Conservation (phyloP, 768 basidiomycete genomes). For the Amanita pallidorosea region DNA sequence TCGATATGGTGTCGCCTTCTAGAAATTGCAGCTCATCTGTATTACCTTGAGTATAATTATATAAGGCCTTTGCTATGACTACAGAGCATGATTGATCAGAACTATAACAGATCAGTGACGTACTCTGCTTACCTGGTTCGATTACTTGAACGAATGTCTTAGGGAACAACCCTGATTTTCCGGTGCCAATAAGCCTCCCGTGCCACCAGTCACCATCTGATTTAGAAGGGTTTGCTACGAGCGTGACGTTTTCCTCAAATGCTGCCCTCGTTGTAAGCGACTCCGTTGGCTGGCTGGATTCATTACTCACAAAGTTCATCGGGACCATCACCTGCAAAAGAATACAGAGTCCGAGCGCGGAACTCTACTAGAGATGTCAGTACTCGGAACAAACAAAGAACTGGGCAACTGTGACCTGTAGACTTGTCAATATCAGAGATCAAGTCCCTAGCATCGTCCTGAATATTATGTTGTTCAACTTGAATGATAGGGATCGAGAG, state of each 20-base stretch:
- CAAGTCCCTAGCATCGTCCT: slow-evolving; percentile 33
- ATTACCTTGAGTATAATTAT: slow-evolving; percentile 59
- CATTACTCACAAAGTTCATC: slow-evolving; percentile 74
- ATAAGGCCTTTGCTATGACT: slow-evolving; percentile 73
- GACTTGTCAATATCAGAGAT: slow-evolving; percentile 67
- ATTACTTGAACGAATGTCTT: slow-evolving; percentile 76
- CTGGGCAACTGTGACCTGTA: slow-evolving; percentile 31
- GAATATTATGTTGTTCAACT: slow-evolving; percentile 26
- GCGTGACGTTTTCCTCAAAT: slow-evolving; percentile 70
- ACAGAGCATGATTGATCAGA: slow-evolving; percentile 6
- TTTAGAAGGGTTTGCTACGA: slow-evolving; percentile 81
- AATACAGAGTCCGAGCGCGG: slow-evolving; percentile 71
- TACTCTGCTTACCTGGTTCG: slow-evolving; percentile 42
- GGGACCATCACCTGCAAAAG: slow-evolving; percentile 75
- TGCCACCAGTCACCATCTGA: slow-evolving; percentile 90
- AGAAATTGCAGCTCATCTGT: slow-evolving; percentile 78
- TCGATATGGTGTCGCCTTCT: slow-evolving; percentile 67
- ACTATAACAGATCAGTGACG: not conserved
- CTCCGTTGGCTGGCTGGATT: not conserved
- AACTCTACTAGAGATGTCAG: slow-evolving; percentile 36
- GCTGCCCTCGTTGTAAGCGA: slow-evolving; percentile 26
- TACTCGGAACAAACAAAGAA: not conserved
- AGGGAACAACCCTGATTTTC: slow-evolving; percentile 82
- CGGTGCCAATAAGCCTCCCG: slow-evolving; percentile 54
- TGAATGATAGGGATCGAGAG: slow-evolving; percentile 43